These are phyloP conservation scores for Pseudogymnoascus sp. DNA, from an alignment of 2,329 filamentous ascomycete species.

Conservation along the genomic window DNA sequence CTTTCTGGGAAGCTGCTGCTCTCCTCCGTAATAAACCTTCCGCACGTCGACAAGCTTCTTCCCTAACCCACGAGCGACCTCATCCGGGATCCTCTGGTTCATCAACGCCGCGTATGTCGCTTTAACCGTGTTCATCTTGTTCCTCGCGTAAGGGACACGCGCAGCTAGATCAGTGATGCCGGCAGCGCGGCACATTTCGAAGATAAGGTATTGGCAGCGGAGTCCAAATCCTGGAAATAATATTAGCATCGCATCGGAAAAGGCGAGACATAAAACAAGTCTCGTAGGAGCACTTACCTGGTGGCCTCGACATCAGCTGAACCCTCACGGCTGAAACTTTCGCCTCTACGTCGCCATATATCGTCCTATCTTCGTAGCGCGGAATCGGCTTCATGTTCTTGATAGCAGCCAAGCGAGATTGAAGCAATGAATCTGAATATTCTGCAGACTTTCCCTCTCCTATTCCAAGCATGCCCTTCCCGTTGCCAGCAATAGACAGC, in stretches of 20 bases:
- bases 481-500: conserved; percentile 79
- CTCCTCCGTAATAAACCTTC: conserved; percentile 91
- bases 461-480: conserved; percentile 75
- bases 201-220: conserved; percentile 83
- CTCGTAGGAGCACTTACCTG: conserved; percentile 55
- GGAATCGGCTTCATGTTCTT: conserved; percentile 88
- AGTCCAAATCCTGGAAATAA: conserved; percentile 75
- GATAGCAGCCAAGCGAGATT: conserved; percentile 75
- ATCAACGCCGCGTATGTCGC: conserved; percentile 76
- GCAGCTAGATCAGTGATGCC: conserved; percentile 85
- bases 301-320: conserved; percentile 72
- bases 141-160: conserved; percentile 74
- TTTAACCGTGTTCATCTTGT: conserved; percentile 97
- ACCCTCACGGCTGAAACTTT: conserved; percentile 89
- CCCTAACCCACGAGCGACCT: conserved; percentile 79
- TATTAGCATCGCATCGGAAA: background rate
- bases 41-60: conserved; percentile 94
- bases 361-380: conserved; percentile 86
- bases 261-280: background rate
- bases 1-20: background rate
- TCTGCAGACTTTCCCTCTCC: conserved; percentile 87
- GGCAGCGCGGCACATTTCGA: conserved; percentile 82
- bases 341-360: conserved; percentile 73
- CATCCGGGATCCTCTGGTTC: conserved; percentile 79
- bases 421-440: conserved; percentile 51